A percentile compares a stretch with the other conserved stretches of the same genome.
Evolutionary conservation across 768 basidiomycete species (phyloP).

Genomic region (Cystofilobasidium bisporidii): DNA sequence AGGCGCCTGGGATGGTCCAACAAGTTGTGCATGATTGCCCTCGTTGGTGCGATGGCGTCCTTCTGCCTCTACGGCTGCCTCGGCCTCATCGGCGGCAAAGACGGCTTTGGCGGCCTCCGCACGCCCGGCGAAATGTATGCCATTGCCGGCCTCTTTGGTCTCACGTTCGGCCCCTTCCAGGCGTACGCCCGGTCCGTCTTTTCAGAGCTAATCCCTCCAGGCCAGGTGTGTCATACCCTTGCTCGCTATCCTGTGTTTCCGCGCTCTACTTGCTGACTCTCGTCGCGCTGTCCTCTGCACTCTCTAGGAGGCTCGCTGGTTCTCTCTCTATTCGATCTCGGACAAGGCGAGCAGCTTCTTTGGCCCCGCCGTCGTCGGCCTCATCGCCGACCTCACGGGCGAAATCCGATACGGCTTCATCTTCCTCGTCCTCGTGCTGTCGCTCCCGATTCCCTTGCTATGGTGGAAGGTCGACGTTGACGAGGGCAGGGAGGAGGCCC

Average conservation of each 20-base stretch:
- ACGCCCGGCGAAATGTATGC: constrained; percentile 76
- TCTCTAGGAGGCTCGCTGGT: constrained; percentile 91
- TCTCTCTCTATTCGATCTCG: constrained; percentile 68
- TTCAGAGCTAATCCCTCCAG: constrained; percentile 69
- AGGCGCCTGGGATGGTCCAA: constrained; percentile 57
- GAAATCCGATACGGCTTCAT: constrained; percentile 88
- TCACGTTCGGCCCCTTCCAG: constrained; percentile 78
- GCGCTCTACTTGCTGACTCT: neutral
- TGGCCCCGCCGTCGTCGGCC: constrained; percentile 76
- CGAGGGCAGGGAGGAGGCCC: constrained; percentile 51
- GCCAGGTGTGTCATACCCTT: no score
- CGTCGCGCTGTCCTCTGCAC: constrained; percentile 43
- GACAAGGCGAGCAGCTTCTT: constrained; percentile 79
- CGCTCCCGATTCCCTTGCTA: constrained; percentile 68
- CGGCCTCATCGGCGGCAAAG: constrained; percentile 33
- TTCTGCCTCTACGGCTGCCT: constrained; percentile 63
- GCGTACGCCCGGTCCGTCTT: constrained; percentile 74
- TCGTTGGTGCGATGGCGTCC: constrained; percentile 57
- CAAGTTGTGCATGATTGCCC: constrained; percentile 53
- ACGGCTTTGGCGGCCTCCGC: constrained; percentile 62
- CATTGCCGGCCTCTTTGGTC: constrained; percentile 65
- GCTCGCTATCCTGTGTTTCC: neutral
- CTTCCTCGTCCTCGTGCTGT: constrained; percentile 73
- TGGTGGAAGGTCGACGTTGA: constrained; percentile 56
- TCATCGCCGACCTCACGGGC: constrained; percentile 78